A percentile compares a stretch with the other conserved stretches of the same genome.
Evolutionary conservation across 352 stramenopile genomes (phyloP).

Genomic region (Globisporangium apiculatum): DNA sequence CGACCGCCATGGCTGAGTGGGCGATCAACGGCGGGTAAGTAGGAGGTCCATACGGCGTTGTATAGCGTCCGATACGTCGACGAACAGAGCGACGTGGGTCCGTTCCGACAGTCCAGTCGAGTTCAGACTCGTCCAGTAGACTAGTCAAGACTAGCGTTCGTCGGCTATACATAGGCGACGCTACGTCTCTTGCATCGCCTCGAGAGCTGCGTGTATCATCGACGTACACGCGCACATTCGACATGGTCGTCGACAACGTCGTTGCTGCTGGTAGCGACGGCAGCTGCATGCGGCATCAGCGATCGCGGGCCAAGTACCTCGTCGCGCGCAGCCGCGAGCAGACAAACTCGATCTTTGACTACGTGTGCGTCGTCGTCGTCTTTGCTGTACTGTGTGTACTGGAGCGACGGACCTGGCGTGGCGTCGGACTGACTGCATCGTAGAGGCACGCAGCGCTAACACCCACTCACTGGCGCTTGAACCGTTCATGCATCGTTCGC

Average conservation of each 20-base stretch:
- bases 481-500: neutral
- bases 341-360: slow-evolving; percentile 53
- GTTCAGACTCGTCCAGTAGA: too few relatives aligned
- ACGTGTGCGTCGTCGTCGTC: slow-evolving; percentile 33
- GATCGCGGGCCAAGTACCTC: slow-evolving; percentile 24
- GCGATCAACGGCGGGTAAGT: slow-evolving; percentile 38
- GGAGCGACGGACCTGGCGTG: neutral
- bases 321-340: slow-evolving; percentile 15
- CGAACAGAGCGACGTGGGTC: too few relatives aligned
- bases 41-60: too few relatives aligned
- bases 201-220: too few relatives aligned
- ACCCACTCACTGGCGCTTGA: neutral
- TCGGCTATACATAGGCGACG: too few relatives aligned
- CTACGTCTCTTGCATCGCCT: too few relatives aligned
- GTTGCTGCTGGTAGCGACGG: slow-evolving; percentile 5
- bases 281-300: neutral
- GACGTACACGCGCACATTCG: neutral
- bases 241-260: slow-evolving; percentile 4
- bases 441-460: neutral
- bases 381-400: neutral
- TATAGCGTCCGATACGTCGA: too few relatives aligned
- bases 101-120: too few relatives aligned
- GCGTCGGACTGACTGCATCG: neutral
- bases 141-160: too few relatives aligned
- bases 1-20: slow-evolving; percentile 70